Conservation (phyloP, 2,329 filamentous ascomycete species). For the Bipolaris victoriae region DNA sequence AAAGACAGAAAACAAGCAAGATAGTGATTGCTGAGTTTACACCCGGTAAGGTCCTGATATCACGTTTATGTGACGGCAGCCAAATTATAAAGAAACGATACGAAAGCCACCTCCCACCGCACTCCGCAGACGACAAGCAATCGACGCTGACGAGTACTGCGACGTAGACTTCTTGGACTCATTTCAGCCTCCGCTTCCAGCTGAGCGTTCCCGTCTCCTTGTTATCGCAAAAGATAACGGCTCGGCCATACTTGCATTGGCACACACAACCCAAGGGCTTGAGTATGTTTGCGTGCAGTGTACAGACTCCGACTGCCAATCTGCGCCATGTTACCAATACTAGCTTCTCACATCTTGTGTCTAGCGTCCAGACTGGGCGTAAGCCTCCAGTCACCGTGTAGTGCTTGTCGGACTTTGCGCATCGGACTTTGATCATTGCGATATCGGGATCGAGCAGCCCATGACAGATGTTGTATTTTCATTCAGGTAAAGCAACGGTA, state of each 20-base stretch:
- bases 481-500: no score
- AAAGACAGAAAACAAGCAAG: neutral
- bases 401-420: neutral
- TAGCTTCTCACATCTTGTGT: neutral
- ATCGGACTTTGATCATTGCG: neutral
- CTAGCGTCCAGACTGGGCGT: neutral
- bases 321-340: neutral
- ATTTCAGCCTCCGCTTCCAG: neutral
- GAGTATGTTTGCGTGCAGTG: slow-evolving; percentile 2
- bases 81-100: neutral
- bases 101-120: neutral
- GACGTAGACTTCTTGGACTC: neutral
- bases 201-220: neutral
- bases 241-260: neutral
- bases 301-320: neutral
- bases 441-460: no score
- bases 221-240: neutral
- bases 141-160: neutral
- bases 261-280: slow-evolving; percentile 2
- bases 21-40: neutral
- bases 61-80: neutral
- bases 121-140: neutral
- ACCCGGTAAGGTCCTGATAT: neutral
- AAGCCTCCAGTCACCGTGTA: neutral
- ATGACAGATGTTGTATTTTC: no score